Evolutionary conservation across 75 land plant genomes (phyloP).

Genomic region (Ceratopteris richardii): DNA sequence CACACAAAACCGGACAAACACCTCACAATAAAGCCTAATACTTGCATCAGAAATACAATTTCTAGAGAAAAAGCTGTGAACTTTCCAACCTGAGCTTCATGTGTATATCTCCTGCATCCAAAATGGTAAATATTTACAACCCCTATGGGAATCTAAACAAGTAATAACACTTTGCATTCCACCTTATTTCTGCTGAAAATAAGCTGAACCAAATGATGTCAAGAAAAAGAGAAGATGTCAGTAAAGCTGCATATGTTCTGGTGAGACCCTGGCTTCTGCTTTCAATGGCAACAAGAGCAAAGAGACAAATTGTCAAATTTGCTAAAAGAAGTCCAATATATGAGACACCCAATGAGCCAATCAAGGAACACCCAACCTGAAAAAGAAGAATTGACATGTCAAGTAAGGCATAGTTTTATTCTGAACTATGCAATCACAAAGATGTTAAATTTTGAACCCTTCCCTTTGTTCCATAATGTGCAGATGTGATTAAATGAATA

Average conservation of each 20-base stretch:
- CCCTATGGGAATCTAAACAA: too few species aligned
- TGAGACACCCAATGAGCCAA: slow-evolving; percentile 39
- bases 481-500: too few species aligned
- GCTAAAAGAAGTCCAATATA: slow-evolving; percentile 43
- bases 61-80: slow-evolving; percentile 50
- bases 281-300: slow-evolving; percentile 55
- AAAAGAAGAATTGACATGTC: too few species aligned
- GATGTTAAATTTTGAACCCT: too few species aligned
- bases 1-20: slow-evolving; percentile 69
- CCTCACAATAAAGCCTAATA: slow-evolving; percentile 62
- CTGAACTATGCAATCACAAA: too few species aligned
- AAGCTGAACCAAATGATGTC: slow-evolving; percentile 77
- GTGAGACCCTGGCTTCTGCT: slow-evolving; percentile 47
- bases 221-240: slow-evolving; percentile 38
- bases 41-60: slow-evolving; percentile 64
- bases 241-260: slow-evolving; percentile 37
- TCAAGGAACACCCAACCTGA: slow-evolving; percentile 29
- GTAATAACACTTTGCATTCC: too few species aligned
- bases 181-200: slow-evolving; percentile 71
- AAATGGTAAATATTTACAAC: too few species aligned
- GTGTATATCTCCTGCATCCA: background rate
- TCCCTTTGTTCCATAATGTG: too few species aligned
- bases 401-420: too few species aligned
- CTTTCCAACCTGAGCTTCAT: slow-evolving; percentile 13
- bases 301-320: slow-evolving; percentile 42